phyloP scores from a whole-genome alignment of 331 rosid genomes.

The Pyracantha coccinea region DNA sequence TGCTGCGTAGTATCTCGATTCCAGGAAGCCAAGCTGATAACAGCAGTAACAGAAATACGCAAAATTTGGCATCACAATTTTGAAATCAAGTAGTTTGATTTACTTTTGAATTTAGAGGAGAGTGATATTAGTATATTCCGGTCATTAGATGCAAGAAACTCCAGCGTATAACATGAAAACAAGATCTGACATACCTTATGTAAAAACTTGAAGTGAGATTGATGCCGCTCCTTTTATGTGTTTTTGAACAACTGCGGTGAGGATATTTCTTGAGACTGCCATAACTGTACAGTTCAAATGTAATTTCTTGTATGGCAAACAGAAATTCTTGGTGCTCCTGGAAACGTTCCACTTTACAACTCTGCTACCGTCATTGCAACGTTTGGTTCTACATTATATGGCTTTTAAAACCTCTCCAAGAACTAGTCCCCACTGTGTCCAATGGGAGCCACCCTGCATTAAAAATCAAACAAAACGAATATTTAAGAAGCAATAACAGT shows the following conservation, averaged over 20 bases:
- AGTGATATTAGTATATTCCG: not conserved
- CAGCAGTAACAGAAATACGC: not conserved
- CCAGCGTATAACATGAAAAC: not conserved
- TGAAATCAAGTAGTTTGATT: not conserved
- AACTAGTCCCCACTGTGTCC: conserved; percentile 97
- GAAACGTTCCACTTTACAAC: not conserved
- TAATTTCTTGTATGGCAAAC: not conserved
- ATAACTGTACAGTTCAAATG: not conserved
- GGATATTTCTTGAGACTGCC: not conserved
- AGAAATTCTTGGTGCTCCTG: not conserved
- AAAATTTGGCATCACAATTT: not conserved
- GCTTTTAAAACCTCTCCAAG: conserved; percentile 81
- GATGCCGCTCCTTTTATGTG: not conserved
- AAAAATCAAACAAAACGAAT: not conserved
- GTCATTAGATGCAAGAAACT: not conserved
- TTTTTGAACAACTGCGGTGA: not conserved
- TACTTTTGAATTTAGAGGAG: not conserved
- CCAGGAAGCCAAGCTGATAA: not conserved
- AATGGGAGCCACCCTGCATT: conserved; percentile 92
- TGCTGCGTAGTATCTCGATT: not conserved
- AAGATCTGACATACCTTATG: not conserved
- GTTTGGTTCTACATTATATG: conserved; percentile 19
- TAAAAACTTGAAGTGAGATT: not conserved
- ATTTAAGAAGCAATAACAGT: not conserved
- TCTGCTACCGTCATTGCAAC: not conserved